Evolutionary conservation across 441 rosid species (phyloP).

Genomic region (Erodium texanum): DNA sequence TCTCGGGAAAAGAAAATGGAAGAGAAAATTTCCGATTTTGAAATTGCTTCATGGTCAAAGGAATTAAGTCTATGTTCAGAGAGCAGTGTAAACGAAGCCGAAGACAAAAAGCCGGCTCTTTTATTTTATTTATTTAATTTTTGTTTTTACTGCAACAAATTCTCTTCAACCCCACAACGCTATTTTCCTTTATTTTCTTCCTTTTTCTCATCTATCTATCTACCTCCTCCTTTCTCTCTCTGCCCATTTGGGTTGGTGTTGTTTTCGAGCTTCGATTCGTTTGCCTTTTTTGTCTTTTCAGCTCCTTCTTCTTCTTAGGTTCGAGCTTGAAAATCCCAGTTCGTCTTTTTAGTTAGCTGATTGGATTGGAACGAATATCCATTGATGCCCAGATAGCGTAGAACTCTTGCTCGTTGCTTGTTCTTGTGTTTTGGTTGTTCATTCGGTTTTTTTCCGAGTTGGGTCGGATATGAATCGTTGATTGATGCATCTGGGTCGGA

Average conservation of each 20-base stretch:
- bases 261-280: too few species aligned
- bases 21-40: background rate
- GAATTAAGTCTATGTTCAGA: too few species aligned
- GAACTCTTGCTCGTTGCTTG: background rate
- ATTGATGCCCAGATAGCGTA: background rate
- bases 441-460: slow-evolving; percentile 10
- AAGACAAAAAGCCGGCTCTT: background rate
- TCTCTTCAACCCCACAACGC: background rate
- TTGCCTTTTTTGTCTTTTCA: too few species aligned
- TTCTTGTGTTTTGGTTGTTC: background rate
- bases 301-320: too few species aligned
- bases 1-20: background rate
- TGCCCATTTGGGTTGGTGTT: too few species aligned
- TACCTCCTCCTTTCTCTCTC: background rate
- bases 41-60: background rate
- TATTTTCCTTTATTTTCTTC: background rate
- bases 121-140: too few species aligned
- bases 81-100: background rate
- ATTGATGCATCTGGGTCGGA: slow-evolving; percentile 14
- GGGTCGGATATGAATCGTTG: slow-evolving; percentile 19
- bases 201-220: background rate
- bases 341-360: background rate
- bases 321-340: background rate
- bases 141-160: slow-evolving; percentile 14
- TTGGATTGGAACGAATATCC: background rate